Evolutionary conservation across 768 basidiomycete species (phyloP).

Genomic region (Coprinellus aureogranulatus): DNA sequence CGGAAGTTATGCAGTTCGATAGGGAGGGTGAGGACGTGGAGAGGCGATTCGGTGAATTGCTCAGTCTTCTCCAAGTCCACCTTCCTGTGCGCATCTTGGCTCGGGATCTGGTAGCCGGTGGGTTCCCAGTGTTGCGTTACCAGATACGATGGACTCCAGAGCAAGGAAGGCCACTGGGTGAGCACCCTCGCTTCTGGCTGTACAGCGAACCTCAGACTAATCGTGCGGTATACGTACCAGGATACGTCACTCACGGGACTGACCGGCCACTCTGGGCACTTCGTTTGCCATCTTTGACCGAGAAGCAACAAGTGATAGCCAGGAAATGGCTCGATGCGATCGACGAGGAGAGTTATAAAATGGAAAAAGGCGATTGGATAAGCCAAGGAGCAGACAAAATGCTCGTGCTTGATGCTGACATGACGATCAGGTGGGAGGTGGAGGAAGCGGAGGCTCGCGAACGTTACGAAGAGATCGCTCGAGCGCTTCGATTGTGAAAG

Average conservation of each 20-base stretch:
- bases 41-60: constrained; percentile 55
- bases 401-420: constrained; percentile 51
- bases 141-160: constrained; percentile 69
- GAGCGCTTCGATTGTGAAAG: too few relatives aligned
- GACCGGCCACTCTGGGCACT: constrained; percentile 66
- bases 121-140: constrained; percentile 68
- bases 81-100: constrained; percentile 62
- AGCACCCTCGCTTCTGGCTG: constrained; percentile 9
- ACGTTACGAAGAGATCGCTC: constrained; percentile 14
- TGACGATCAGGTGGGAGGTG: constrained; percentile 48
- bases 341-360: constrained; percentile 35
- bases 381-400: constrained; percentile 16
- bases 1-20: constrained; percentile 46
- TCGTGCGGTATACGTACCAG: constrained; percentile 27
- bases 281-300: constrained; percentile 45
- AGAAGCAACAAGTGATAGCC: constrained; percentile 46
- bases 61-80: constrained; percentile 64
- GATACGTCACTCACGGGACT: constrained; percentile 68
- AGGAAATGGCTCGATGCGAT: constrained; percentile 56
- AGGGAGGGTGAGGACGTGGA: constrained; percentile 38
- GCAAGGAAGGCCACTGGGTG: constrained; percentile 54
- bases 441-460: constrained; percentile 32
- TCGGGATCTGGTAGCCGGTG: constrained; percentile 52
- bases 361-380: constrained; percentile 11
- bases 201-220: too few relatives aligned